Conservation (phyloP, 2,329 filamentous ascomycete species). For the Talaromyces funiculosus region DNA sequence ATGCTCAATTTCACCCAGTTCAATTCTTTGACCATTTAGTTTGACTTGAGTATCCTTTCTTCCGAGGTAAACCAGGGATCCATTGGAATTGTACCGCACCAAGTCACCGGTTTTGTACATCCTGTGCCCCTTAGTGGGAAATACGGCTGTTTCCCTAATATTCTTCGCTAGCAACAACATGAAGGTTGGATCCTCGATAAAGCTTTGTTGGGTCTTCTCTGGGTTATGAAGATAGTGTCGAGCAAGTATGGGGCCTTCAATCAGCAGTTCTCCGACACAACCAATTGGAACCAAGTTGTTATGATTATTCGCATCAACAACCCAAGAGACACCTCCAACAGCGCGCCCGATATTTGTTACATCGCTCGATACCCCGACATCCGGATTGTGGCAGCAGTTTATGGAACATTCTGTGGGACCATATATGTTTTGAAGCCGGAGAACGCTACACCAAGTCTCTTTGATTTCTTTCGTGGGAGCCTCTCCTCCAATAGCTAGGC, state of each 20-base stretch:
- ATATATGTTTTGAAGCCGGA: constrained; percentile 13
- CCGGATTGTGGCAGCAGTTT: constrained; percentile 11
- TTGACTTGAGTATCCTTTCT: constrained; percentile 38
- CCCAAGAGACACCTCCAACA: constrained; percentile 39
- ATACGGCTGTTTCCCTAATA: not conserved
- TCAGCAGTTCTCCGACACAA: constrained; percentile 33
- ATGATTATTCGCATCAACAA: constrained; percentile 42
- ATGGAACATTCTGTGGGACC: constrained; percentile 14
- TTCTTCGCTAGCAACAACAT: not conserved
- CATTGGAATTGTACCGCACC: constrained; percentile 32
- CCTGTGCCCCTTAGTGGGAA: constrained; percentile 23
- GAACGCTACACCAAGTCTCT: constrained; percentile 10
- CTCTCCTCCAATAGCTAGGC: constrained; percentile 39
- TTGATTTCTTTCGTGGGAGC: constrained; percentile 35
- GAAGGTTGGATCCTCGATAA: constrained; percentile 36
- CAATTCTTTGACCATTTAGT: constrained; percentile 38
- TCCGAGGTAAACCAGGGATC: constrained; percentile 29
- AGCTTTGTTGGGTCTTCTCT: constrained; percentile 31
- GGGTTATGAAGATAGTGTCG: constrained; percentile 42
- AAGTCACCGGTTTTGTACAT: constrained; percentile 34
- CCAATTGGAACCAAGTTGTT: constrained; percentile 43
- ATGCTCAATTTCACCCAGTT: constrained; percentile 38
- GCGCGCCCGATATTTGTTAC: constrained; percentile 27
- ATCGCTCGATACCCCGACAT: constrained; percentile 10
- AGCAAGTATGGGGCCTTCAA: constrained; percentile 38